Evolutionary conservation across 305 asterid genomes (phyloP).

Genomic region (Galium porrigens): DNA sequence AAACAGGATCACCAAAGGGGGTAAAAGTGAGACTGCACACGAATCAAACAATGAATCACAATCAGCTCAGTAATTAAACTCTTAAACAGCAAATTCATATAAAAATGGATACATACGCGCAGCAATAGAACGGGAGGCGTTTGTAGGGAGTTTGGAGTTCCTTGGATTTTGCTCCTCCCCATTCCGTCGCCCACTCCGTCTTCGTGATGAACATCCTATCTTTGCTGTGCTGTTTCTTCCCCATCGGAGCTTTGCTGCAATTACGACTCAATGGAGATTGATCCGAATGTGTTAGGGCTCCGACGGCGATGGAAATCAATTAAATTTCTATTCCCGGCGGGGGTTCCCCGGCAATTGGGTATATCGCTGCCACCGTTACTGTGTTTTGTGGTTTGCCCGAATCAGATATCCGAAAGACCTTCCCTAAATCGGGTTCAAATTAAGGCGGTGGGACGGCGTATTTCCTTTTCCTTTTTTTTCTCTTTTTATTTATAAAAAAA

Average conservation of each 20-base stretch:
- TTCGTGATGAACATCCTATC: constrained; percentile 93
- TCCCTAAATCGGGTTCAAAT: neutral
- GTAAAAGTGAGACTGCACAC: constrained; percentile 74
- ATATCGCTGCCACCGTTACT: neutral
- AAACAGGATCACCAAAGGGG: constrained; percentile 76
- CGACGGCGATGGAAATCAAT: neutral
- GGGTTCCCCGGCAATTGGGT: neutral
- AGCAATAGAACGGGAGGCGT: constrained; percentile 94
- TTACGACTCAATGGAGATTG: too few species aligned
- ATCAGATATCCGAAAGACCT: neutral
- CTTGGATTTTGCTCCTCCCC: constrained; percentile 99
- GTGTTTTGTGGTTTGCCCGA: neutral
- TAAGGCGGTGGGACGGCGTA: neutral
- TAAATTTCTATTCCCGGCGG: neutral
- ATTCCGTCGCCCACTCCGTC: constrained; percentile 99
- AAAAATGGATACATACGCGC: constrained; percentile 47
- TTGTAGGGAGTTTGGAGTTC: constrained; percentile 65
- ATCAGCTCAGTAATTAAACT: neutral
- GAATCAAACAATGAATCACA: constrained; percentile 4
- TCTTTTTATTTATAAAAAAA: neutral
- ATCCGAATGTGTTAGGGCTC: neutral
- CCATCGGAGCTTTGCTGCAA: constrained; percentile 30
- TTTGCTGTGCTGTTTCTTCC: constrained; percentile 97
- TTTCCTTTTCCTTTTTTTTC: neutral
- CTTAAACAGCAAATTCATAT: neutral